These are phyloP conservation scores for Tagetes erecta DNA, from an alignment of 129 eudicot species.

Conservation along the genomic window DNA sequence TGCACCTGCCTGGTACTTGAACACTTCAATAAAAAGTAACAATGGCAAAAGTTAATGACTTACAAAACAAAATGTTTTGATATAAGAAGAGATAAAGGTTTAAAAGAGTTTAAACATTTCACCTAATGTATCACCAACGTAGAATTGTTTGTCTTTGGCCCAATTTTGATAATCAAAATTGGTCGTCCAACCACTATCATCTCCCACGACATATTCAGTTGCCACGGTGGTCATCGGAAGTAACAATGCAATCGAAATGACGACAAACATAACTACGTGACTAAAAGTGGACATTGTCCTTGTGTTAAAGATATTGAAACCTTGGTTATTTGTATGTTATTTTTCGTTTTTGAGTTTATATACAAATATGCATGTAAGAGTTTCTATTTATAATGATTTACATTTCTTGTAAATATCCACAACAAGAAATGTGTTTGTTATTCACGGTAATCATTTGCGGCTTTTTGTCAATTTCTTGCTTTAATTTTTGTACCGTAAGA, in stretches of 20 bases:
- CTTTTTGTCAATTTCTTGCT: constrained; percentile 9
- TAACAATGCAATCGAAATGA: constrained; percentile 17
- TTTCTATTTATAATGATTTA: constrained; percentile 23
- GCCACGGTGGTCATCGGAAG: constrained; percentile 34
- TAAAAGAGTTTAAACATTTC: neutral
- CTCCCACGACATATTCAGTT: constrained; percentile 43
- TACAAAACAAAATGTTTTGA: neutral
- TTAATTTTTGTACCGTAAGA: neutral
- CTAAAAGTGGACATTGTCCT: constrained; percentile 27
- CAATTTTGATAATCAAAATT: constrained; percentile 31
- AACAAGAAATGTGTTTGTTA: constrained; percentile 19
- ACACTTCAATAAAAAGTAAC: constrained; percentile 27
- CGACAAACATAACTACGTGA: constrained; percentile 23
- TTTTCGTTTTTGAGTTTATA: constrained; percentile 3
- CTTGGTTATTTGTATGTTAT: neutral
- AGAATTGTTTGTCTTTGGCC: constrained; percentile 41
- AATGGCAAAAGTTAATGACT: neutral
- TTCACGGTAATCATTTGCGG: constrained; percentile 17
- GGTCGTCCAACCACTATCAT: constrained; percentile 33
- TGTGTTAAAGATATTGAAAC: constrained; percentile 3
- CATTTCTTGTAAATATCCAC: constrained; percentile 28
- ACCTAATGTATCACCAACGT: constrained; percentile 47
- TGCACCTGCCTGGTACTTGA: constrained; percentile 30
- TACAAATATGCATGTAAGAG: neutral
- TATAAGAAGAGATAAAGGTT: too few species aligned